Evolutionary conservation across 2,329 filamentous ascomycete genomes (phyloP).

Genomic region (Fusarium odoratissimum): DNA sequence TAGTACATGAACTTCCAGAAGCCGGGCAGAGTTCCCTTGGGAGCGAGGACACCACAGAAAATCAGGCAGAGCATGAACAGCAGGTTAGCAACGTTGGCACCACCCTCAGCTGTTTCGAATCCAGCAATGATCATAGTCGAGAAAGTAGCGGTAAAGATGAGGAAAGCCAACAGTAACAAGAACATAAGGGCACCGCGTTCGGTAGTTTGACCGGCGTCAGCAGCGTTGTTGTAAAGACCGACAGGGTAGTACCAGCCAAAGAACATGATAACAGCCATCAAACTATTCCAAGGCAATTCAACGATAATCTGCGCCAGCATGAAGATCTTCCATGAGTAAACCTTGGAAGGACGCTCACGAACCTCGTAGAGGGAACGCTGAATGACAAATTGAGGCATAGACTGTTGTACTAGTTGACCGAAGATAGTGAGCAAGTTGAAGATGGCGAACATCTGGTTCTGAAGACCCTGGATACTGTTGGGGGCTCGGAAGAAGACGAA

Average conservation of each 20-base stretch:
- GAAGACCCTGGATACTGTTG: constrained; percentile 79
- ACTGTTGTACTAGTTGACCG: constrained; percentile 80
- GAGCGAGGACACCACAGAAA: constrained; percentile 47
- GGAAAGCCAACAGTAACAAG: constrained; percentile 78
- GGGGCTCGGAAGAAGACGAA: constrained; percentile 82
- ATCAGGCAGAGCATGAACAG: constrained; percentile 70
- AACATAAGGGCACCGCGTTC: constrained; percentile 84
- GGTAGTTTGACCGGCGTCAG: constrained; percentile 66
- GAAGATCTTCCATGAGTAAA: constrained; percentile 87
- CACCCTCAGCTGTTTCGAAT: constrained; percentile 73
- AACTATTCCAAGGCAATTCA: constrained; percentile 85
- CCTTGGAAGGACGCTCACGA: constrained; percentile 84
- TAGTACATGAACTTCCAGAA: constrained; percentile 68
- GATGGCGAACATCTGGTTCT: constrained; percentile 88
- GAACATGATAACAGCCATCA: constrained; percentile 82
- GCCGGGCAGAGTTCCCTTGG: constrained; percentile 65
- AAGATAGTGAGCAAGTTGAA: constrained; percentile 89
- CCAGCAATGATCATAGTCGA: constrained; percentile 79
- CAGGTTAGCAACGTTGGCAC: constrained; percentile 74
- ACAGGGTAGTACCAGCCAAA: constrained; percentile 89
- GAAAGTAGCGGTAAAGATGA: constrained; percentile 85
- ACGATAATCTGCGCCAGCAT: constrained; percentile 86
- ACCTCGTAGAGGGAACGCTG: constrained; percentile 87
- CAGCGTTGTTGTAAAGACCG: constrained; percentile 78
- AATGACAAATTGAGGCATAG: constrained; percentile 87